Base-by-base conservation (phyloP, 345 rosid genomes). In the Acer saccharum region DNA sequence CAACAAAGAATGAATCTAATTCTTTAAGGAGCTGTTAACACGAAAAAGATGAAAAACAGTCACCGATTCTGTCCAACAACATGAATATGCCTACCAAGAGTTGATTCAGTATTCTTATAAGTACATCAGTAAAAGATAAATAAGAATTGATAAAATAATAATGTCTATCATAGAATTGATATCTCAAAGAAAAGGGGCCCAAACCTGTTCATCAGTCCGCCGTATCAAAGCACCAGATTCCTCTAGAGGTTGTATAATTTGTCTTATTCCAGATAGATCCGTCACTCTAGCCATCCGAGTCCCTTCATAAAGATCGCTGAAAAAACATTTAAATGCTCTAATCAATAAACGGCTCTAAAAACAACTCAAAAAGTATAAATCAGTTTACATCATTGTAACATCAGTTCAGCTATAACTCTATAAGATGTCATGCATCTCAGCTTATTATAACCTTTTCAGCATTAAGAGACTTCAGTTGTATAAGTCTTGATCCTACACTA, bases 291-390 rank as follows among this genome's bases (percentile, higher is more conserved):
- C 97, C 86, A 86, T 89, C 68, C 98, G 83, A 27, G 98, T 86
- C 68, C 98, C 99, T 86, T 95, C 99, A 43, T 95, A 95, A 62
- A 93, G 87, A 86, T 95, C 99, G 80, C 98, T 93, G 62, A 78
- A 32, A 77, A 66, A 0, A 68, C 73, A 64, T 27, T 32, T 20
- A 64, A 73, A 74, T 43, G 41, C 64, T 61, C 2, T 72, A 75
- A 77, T 82, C 58, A 79, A 58, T 52, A 20, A 75, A 75, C 57
- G 76, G 68, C 29, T 76, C 65, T 20, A 39, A 62, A 71, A 71
- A 48, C 39, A 27, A 57, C 39, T 48, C 54, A 25, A 27, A 61
- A 62, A 35, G 46, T 64, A 16, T 29, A 65, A 73, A 64, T 67
- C 77, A 61, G 25, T 16, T 69, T 50, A 50, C 57, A 41, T 25